Conservation (phyloP, 75 land plant genomes). For the Picea sitchensis region DNA sequence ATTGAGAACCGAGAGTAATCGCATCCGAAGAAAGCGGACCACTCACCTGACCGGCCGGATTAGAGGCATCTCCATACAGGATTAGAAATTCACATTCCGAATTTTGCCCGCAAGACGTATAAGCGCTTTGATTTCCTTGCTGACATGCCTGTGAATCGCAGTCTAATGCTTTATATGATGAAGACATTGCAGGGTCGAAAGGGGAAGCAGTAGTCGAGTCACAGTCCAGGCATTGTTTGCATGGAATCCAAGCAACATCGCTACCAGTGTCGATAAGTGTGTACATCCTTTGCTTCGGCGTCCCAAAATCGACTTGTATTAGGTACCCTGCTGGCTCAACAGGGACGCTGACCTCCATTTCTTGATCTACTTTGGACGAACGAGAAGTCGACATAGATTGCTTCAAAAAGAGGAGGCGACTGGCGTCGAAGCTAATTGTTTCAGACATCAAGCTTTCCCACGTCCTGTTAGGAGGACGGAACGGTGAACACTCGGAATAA, state of each 20-base stretch:
- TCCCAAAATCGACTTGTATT: slow-evolving; percentile 45
- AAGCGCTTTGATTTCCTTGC: not conserved
- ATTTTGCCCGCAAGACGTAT: slow-evolving; percentile 4
- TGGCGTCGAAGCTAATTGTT: too few species aligned
- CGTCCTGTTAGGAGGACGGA: too few species aligned
- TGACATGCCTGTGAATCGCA: slow-evolving; percentile 38
- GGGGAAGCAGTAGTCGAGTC: slow-evolving; percentile 19
- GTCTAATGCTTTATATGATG: slow-evolving; percentile 23
- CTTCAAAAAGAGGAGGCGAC: not conserved
- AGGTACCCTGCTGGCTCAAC: slow-evolving; percentile 35
- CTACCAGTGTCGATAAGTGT: slow-evolving; percentile 65
- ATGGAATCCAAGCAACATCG: slow-evolving; percentile 52
- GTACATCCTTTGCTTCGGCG: slow-evolving; percentile 36
- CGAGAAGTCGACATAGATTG: not conserved
- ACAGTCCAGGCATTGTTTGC: slow-evolving; percentile 42
- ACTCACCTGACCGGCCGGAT: not conserved
- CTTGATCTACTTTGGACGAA: too few species aligned
- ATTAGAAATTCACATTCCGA: not conserved
- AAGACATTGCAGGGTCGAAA: slow-evolving; percentile 31
- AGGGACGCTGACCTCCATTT: not conserved
- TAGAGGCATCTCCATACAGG: not conserved
- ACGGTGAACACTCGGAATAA: too few species aligned
- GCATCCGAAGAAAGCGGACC: not conserved
- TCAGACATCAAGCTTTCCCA: too few species aligned
- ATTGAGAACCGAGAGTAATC: not conserved